Percentiles rank a stretch among this genome's conserved stretches.
These are phyloP conservation scores for Leccinum brunneo-olivaceum DNA, from an alignment of 1,284 basidiomycete species.

Conservation along the genomic window DNA sequence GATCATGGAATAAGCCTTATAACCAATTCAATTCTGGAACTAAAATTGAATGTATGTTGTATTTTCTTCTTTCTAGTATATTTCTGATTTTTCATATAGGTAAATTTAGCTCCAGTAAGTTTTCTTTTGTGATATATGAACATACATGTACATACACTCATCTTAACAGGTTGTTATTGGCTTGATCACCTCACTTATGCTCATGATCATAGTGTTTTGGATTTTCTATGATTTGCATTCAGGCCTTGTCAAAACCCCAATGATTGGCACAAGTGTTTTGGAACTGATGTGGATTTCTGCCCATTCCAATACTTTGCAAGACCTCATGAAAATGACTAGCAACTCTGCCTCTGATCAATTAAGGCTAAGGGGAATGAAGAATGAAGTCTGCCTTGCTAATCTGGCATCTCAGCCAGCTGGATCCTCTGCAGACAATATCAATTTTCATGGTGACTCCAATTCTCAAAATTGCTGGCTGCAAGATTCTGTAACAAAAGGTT, in stretches of 20 bases:
- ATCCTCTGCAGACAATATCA: background rate
- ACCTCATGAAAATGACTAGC: background rate
- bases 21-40: background rate
- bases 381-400: conserved; percentile 3
- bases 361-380: conserved; percentile 3
- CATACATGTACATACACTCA: background rate
- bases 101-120: conserved; percentile 1
- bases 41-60: conserved; percentile 13
- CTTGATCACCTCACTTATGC: background rate
- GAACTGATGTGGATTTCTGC: conserved; percentile 1
- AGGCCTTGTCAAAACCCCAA: background rate
- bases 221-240: background rate
- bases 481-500: background rate
- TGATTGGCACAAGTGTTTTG: background rate
- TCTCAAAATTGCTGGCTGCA: background rate
- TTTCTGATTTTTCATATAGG: background rate
- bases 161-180: conserved; percentile 3
- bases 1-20: background rate
- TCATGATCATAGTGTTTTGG: background rate
- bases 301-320: background rate
- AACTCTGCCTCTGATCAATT: background rate
- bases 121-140: background rate
- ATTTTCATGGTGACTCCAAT: too few species aligned
- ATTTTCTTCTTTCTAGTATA: background rate
- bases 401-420: background rate